Evolutionary conservation across 2,329 filamentous ascomycete genomes (phyloP).

Genomic region (Cercospora beticola): DNA sequence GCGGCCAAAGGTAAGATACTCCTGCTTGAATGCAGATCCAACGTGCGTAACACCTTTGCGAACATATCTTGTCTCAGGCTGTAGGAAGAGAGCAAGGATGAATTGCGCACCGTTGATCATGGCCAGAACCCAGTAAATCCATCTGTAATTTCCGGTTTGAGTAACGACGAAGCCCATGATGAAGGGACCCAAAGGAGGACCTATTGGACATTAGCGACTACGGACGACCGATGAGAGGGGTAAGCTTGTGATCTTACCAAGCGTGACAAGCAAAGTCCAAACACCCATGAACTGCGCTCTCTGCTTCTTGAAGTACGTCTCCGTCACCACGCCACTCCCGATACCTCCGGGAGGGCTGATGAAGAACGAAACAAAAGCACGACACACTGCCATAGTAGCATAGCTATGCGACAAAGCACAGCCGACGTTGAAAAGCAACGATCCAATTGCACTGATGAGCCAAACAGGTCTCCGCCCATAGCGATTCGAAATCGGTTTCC

Average conservation of each 20-base stretch:
- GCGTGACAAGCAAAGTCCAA: constrained; percentile 56
- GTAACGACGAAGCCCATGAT: constrained; percentile 49
- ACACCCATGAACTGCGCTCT: constrained; percentile 57
- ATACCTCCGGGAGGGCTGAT: constrained; percentile 56
- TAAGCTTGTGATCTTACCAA: constrained; percentile 37
- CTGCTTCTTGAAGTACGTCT: constrained; percentile 59
- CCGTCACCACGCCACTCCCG: constrained; percentile 58
- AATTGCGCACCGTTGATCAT: constrained; percentile 60
- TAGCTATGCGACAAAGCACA: constrained; percentile 54
- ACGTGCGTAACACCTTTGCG: constrained; percentile 41
- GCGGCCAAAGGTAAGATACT: constrained; percentile 49
- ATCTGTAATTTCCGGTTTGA: constrained; percentile 53
- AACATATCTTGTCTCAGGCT: constrained; percentile 57
- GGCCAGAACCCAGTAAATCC: constrained; percentile 60
- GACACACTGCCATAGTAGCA: constrained; percentile 51
- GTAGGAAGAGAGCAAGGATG: constrained; percentile 56
- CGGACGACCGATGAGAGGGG: too few relatives aligned
- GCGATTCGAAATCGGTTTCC: constrained; percentile 55
- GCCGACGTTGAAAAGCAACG: constrained; percentile 53
- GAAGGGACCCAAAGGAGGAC: constrained; percentile 45
- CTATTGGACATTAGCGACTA: background rate
- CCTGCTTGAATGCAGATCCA: constrained; percentile 45
- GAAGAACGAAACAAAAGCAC: constrained; percentile 57
- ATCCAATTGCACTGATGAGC: constrained; percentile 51
- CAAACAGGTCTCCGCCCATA: constrained; percentile 58